Evolutionary conservation across 2,329 filamentous ascomycete genomes (phyloP).

Genomic region (Coniochaeta sp.): DNA sequence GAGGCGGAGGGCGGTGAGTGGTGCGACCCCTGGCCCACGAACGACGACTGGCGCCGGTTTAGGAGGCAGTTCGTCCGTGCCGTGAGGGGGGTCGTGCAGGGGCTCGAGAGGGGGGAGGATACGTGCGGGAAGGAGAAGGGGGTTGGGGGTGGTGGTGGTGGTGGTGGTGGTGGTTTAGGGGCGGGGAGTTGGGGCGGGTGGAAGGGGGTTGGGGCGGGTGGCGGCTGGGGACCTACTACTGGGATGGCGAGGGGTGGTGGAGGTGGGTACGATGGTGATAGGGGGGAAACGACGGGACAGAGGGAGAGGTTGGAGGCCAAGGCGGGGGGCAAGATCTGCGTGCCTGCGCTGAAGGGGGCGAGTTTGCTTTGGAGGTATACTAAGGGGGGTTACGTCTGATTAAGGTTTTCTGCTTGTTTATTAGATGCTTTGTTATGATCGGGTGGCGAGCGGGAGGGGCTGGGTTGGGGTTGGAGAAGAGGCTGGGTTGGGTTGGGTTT

Average conservation of each 20-base stretch:
- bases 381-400: conserved; percentile 13
- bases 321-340: conserved; percentile 6
- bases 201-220: background rate
- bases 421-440: background rate
- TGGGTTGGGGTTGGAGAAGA: background rate
- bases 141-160: background rate
- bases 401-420: background rate
- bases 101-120: conserved; percentile 13
- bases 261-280: conserved; percentile 1
- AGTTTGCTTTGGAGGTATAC: conserved; percentile 23
- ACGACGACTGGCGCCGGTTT: conserved; percentile 32
- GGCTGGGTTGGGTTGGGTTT: background rate
- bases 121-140: background rate
- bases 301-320: background rate
- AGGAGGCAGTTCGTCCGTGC: conserved; percentile 24
- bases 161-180: background rate
- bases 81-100: conserved; percentile 19
- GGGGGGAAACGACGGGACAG: conserved; percentile 1
- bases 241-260: background rate
- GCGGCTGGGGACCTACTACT: background rate
- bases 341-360: conserved; percentile 19
- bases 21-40: conserved; percentile 30
- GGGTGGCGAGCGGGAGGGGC: background rate
- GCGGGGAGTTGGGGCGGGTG: background rate
- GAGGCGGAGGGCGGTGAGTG: conserved; percentile 18